Evolutionary conservation across 2,329 filamentous ascomycete species (phyloP).

Genomic region (Tolypocladium album): DNA sequence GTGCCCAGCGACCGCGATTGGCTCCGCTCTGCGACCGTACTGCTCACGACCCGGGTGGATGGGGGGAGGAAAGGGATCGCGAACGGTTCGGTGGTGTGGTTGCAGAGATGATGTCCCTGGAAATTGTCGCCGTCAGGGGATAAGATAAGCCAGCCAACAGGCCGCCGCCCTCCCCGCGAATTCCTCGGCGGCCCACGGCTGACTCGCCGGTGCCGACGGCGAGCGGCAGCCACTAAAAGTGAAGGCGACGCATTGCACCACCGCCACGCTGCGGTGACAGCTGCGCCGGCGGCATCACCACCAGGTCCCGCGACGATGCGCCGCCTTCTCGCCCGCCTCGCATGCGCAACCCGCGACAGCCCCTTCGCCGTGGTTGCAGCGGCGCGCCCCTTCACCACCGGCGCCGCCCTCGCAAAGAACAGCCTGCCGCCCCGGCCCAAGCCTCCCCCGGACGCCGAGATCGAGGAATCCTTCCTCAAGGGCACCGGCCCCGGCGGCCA

Average conservation of each 20-base stretch:
- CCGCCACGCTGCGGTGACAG: not conserved
- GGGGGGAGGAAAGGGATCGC: not conserved
- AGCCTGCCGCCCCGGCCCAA: conserved; percentile 63
- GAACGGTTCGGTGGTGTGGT: not conserved
- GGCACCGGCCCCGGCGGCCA: conserved; percentile 90
- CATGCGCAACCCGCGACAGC: not conserved
- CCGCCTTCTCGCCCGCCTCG: not conserved
- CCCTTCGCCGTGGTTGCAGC: not conserved
- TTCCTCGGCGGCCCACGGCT: not conserved
- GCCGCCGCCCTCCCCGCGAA: not conserved
- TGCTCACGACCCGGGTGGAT: not conserved
- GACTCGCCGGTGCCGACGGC: not conserved
- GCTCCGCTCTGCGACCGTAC: not conserved
- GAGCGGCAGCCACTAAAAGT: not conserved
- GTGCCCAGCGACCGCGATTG: not conserved
- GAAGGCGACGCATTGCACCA: not conserved
- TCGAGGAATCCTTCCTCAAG: conserved; percentile 79
- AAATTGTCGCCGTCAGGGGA: not conserved
- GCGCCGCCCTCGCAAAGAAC: conserved; percentile 28
- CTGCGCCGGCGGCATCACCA: not conserved
- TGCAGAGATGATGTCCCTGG: not conserved
- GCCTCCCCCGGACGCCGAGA: conserved; percentile 63
- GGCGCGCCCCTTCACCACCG: conserved; percentile 19
- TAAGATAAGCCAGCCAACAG: not conserved
- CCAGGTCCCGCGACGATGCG: not conserved